Base-by-base conservation (phyloP, 192 early-diverging fungal species). In the Gamsiella multidivaricata region DNA sequence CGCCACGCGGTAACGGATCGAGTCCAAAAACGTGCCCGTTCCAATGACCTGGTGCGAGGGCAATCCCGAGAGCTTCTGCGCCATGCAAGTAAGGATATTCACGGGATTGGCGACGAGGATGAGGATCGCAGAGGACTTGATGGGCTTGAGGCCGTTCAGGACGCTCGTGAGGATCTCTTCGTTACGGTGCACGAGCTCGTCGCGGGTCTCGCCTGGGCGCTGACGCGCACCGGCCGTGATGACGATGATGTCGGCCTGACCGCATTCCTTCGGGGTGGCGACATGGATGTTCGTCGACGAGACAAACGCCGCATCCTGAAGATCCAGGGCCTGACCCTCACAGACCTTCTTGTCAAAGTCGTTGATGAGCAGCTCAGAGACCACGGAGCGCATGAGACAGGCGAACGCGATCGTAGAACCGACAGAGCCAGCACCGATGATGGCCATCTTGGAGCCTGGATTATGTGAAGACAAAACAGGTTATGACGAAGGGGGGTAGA, bases 191-290 rank as follows among this genome's bases (percentile, higher is more conserved):
- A 96, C 88, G 46, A 96, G 83, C 63, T 86, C 71, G 26, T 88
- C 85, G 57, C 94, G 86, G 3, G 89, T 84, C 81, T 95, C 94
- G 43, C 84, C 85, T 0, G 90, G 90, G 43, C 88, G 89, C 66
- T 95, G 94, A 47, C 91, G 91, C 25, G 93, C 93, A 20, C 94
- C 94, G 4, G 94, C 94, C 31, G 92, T 94, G 56, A 94, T 81
- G 51, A 95, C 87, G 56, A 95, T 91, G 41, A 95, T 90, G 61
- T 94, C 93, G 14, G 87, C 88, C 69, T 94, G 92, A 18, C 94
- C 92, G 1, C 92, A 92, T 39, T 94, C 92, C 70, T 89, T 70
- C 51, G 78, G 82, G 31, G 88, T 82, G 8, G 79, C 93, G 46
- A 78, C 79, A 51, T 87, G 85, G 59, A 93, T 83, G 22, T 74